phyloP scores from a whole-genome alignment of 495 filamentous ascomycete genomes.

The Saxophila tyrrhenica region DNA sequence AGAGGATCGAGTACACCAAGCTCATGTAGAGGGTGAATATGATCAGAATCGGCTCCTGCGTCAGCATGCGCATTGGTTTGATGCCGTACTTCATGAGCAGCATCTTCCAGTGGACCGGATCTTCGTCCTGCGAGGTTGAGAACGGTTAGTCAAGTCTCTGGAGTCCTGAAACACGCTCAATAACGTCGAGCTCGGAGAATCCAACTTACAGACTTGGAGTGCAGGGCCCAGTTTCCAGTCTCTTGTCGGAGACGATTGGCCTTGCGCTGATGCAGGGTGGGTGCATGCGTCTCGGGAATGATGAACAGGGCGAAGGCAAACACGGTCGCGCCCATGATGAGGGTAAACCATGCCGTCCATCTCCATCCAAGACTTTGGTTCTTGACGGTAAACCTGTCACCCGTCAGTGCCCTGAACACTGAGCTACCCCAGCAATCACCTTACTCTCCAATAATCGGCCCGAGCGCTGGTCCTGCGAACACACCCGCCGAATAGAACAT shows the following conservation, averaged over 20 bases:
- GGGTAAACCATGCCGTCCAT: conserved; percentile 15
- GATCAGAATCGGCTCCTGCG: conserved; percentile 48
- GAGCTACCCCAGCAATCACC: too few species aligned
- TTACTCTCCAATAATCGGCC: conserved; percentile 28
- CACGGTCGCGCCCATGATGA: conserved; percentile 9
- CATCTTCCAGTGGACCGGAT: conserved; percentile 27
- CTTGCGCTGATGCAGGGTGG: conserved; percentile 40
- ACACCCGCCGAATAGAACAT: conserved; percentile 41
- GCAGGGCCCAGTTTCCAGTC: conserved; percentile 46
- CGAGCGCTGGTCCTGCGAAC: conserved; percentile 46
- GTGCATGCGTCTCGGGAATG: conserved; percentile 49
- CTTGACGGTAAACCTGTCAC: conserved; percentile 3
- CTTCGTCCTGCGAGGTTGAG: conserved; percentile 48
- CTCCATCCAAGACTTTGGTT: conserved; percentile 11
- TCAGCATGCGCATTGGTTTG: conserved; percentile 44
- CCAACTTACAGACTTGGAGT: too few species aligned
- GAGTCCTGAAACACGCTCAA: too few species aligned
- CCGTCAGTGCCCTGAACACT: neutral
- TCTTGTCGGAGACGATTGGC: conserved; percentile 45
- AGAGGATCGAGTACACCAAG: conserved; percentile 29
- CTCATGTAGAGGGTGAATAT: conserved; percentile 34
- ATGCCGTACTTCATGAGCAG: conserved; percentile 1
- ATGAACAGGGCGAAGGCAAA: conserved; percentile 34
- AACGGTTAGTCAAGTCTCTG: too few species aligned
- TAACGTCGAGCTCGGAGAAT: too few species aligned